Percentiles rank a stretch among this genome's conserved stretches.
Evolutionary conservation across 148 eudicot genomes (phyloP).

Genomic region (Cornus controversa): DNA sequence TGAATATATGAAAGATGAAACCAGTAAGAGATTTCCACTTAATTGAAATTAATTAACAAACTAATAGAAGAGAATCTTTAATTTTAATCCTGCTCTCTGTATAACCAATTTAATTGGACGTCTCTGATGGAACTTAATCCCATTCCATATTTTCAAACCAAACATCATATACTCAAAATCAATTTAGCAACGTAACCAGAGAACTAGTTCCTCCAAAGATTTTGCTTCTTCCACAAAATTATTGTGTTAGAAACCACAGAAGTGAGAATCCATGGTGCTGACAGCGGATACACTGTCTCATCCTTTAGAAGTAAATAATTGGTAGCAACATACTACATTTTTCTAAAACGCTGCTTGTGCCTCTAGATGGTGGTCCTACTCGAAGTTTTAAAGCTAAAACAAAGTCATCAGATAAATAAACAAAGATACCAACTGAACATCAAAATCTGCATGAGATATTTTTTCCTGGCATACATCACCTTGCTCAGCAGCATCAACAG

Average conservation of each 20-base stretch:
- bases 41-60: not conserved
- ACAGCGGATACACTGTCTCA: not conserved
- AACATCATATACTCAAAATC: conserved; percentile 5
- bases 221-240: too few relatives aligned
- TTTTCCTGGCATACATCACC: conserved; percentile 44
- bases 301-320: too few relatives aligned
- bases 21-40: not conserved
- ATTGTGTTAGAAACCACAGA: too few relatives aligned
- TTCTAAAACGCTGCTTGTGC: not conserved
- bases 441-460: conserved; percentile 20
- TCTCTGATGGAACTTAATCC: not conserved
- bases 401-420: conserved; percentile 7
- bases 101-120: not conserved
- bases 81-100: too few relatives aligned
- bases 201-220: too few relatives aligned
- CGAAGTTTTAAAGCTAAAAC: too few relatives aligned
- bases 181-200: not conserved
- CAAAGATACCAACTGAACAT: conserved; percentile 19
- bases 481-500: conserved; percentile 73
- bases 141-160: not conserved
- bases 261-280: not conserved
- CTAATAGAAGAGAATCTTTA: too few relatives aligned
- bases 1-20: not conserved
- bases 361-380: not conserved
- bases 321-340: not conserved